Conservation (phyloP, 805 yeast genomes). For the Nakazawaea wyomingensis region DNA sequence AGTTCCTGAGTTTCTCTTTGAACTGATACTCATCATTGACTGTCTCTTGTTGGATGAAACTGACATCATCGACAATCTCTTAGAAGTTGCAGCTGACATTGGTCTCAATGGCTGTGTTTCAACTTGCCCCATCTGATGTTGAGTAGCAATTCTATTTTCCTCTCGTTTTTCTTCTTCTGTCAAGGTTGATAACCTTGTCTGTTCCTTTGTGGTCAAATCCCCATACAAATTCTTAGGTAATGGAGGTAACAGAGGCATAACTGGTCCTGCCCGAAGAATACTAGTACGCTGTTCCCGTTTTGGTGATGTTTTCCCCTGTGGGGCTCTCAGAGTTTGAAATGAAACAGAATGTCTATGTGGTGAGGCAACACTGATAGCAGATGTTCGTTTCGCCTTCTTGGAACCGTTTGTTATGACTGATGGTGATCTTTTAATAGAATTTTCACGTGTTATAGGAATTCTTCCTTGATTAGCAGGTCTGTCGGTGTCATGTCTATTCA, state of each 20-base stretch:
- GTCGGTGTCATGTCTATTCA: slow-evolving; percentile 31
- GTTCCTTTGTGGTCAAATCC: slow-evolving; percentile 7
- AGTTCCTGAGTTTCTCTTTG: slow-evolving; percentile 13
- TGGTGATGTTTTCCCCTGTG: slow-evolving; percentile 21
- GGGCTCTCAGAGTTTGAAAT: slow-evolving; percentile 21
- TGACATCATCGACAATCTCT: slow-evolving; percentile 17
- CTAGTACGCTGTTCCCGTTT: slow-evolving; percentile 17
- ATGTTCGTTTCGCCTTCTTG: slow-evolving; percentile 28
- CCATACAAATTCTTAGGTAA: slow-evolving; percentile 16
- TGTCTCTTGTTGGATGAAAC: slow-evolving; percentile 17
- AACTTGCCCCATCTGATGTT: slow-evolving; percentile 4
- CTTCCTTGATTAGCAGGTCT: slow-evolving; percentile 15
- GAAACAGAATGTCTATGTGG: slow-evolving; percentile 38
- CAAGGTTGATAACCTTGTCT: slow-evolving; percentile 1
- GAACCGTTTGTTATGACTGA: slow-evolving; percentile 14
- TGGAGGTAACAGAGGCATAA: slow-evolving; percentile 15
- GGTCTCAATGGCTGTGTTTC: background rate
- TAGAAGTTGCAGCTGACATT: slow-evolving; percentile 1
- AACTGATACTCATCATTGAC: slow-evolving; percentile 16
- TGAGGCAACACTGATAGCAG: slow-evolving; percentile 35
- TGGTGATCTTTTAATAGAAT: slow-evolving; percentile 5
- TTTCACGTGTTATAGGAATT: slow-evolving; percentile 5
- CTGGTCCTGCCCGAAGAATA: slow-evolving; percentile 12
- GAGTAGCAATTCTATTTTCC: slow-evolving; percentile 1
- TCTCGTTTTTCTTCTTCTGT: slow-evolving; percentile 5